Conservation (phyloP, 257 asterid species). For the Prunella vulgaris region DNA sequence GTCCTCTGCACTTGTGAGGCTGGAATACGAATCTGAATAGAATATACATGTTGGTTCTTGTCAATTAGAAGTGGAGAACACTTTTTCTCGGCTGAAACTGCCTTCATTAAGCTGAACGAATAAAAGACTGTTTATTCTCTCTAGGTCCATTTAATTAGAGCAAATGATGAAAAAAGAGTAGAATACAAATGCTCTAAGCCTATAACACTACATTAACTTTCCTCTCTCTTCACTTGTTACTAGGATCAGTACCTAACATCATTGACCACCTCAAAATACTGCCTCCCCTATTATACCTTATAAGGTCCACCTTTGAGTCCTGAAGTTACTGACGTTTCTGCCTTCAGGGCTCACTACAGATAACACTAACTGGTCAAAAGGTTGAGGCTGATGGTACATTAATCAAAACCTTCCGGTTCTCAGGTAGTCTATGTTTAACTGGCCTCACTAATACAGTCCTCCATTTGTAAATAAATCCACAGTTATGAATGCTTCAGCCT, state of each 20-base stretch:
- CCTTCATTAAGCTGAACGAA: neutral
- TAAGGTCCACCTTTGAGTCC: neutral
- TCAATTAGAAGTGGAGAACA: neutral
- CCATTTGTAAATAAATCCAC: no score
- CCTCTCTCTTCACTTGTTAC: neutral
- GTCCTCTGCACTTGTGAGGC: neutral
- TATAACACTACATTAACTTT: neutral
- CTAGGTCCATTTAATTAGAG: neutral
- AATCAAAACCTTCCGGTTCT: no score
- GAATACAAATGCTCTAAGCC: neutral
- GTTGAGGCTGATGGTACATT: no score
- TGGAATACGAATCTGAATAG: neutral
- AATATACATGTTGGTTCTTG: neutral
- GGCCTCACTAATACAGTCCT: no score
- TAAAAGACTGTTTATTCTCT: neutral
- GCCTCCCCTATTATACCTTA: neutral
- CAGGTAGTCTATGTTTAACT: no score
- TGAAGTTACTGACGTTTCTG: no score
- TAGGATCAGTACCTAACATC: neutral
- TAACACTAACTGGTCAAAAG: no score
- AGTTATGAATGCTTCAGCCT: no score
- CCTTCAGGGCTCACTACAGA: no score
- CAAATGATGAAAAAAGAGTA: neutral
- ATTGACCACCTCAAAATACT: neutral
- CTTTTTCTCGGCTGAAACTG: neutral